Percentiles rank a stretch among this genome's conserved stretches.
phyloP scores from a whole-genome alignment of 2,329 filamentous ascomycete species.

The Dryadomyces sulphureus region DNA sequence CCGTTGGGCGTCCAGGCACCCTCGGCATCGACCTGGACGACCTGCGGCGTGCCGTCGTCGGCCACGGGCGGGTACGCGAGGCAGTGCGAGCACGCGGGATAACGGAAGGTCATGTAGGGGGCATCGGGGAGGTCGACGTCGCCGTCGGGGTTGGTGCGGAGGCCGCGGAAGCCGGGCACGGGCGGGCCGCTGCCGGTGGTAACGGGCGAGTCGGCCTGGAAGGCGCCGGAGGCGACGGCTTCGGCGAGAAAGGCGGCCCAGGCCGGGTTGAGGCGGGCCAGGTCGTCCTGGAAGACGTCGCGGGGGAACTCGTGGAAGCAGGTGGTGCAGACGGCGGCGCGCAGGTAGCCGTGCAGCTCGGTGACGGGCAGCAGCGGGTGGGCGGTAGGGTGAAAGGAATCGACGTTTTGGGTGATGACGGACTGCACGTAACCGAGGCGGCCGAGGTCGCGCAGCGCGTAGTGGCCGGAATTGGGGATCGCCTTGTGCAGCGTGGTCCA shows the following conservation, averaged over 20 bases:
- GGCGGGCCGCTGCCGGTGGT: constrained; percentile 32
- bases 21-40: constrained; percentile 59
- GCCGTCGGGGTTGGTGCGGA: constrained; percentile 84
- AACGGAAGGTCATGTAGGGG: constrained; percentile 79
- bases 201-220: constrained; percentile 64
- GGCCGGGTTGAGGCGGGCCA: constrained; percentile 67
- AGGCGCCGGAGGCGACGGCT: constrained; percentile 57
- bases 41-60: constrained; percentile 34
- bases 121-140: constrained; percentile 83
- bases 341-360: constrained; percentile 84
- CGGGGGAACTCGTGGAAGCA: constrained; percentile 61
- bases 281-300: constrained; percentile 57
- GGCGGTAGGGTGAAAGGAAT: constrained; percentile 73
- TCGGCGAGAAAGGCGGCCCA: constrained; percentile 68
- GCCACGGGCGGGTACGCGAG: constrained; percentile 45
- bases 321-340: constrained; percentile 64
- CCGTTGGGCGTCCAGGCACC: constrained; percentile 53
- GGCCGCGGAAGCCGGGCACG: constrained; percentile 25
- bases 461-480: constrained; percentile 66
- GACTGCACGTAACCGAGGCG: constrained; percentile 55
- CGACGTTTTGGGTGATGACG: constrained; percentile 92
- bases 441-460: constrained; percentile 59
- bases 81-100: constrained; percentile 78
- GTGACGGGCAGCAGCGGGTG: constrained; percentile 57
- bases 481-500: constrained; percentile 73